These are phyloP conservation scores for Hyaloscypha variabilis DNA, from an alignment of 495 filamentous ascomycete species.

Conservation along the genomic window DNA sequence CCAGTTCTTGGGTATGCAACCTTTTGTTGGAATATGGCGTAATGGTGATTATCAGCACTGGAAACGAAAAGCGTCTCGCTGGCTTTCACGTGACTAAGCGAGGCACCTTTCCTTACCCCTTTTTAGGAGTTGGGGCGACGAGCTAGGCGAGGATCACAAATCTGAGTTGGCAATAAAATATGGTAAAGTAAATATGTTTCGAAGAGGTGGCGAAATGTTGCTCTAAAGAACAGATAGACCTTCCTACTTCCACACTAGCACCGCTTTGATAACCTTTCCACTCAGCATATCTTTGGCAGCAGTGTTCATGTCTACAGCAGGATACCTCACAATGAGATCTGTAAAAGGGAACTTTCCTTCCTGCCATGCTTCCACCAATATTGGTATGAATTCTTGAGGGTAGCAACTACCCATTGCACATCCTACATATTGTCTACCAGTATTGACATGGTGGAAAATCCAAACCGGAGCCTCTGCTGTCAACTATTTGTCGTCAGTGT, in stretches of 20 bases:
- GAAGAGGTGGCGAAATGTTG: not conserved
- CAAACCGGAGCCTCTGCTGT: conserved; percentile 10
- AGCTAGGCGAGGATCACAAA: no score
- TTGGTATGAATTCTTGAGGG: conserved; percentile 29
- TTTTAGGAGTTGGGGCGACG: no score
- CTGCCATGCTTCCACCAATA: conserved; percentile 18
- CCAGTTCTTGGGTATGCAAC: no score
- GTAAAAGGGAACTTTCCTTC: conserved; percentile 26
- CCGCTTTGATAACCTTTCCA: conserved; percentile 25
- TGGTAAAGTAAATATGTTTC: no score
- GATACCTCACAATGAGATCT: conserved; percentile 24
- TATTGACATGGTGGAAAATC: conserved; percentile 25
- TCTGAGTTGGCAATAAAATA: no score
- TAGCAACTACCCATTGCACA: conserved; percentile 25
- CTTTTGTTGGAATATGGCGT: no score
- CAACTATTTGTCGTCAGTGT: conserved; percentile 4
- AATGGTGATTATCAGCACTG: no score
- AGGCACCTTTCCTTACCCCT: no score
- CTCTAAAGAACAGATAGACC: not conserved
- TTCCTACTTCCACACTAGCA: conserved; percentile 19
- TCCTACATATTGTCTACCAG: conserved; percentile 17
- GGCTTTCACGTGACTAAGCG: no score
- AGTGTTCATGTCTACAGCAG: conserved; percentile 14
- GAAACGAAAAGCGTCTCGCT: no score
- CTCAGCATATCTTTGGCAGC: conserved; percentile 18